Evolutionary conservation across 805 yeast genomes (phyloP).

Genomic region (Teunomyces funiuensis): DNA sequence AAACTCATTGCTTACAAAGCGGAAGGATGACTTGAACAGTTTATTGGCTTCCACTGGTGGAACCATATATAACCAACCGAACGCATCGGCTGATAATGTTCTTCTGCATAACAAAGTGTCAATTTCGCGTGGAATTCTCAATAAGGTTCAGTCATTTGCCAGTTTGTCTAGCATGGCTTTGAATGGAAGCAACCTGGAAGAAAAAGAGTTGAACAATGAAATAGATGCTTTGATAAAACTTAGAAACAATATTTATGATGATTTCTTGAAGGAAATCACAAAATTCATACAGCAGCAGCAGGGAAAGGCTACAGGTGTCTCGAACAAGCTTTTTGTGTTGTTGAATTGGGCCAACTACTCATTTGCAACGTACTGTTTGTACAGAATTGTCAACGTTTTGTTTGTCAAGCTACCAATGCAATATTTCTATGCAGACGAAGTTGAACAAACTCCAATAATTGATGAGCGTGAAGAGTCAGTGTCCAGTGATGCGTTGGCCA

Average conservation of each 20-base stretch:
- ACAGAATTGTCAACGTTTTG: slow-evolving; percentile 45
- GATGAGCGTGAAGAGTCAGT: slow-evolving; percentile 6
- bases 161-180: slow-evolving; percentile 20
- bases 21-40: slow-evolving; percentile 32
- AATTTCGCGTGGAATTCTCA: slow-evolving; percentile 30
- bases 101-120: slow-evolving; percentile 13
- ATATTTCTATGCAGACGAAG: background rate
- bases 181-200: slow-evolving; percentile 22
- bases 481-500: slow-evolving; percentile 48
- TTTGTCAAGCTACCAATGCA: slow-evolving; percentile 38
- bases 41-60: slow-evolving; percentile 22
- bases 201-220: slow-evolving; percentile 38
- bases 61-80: slow-evolving; percentile 23
- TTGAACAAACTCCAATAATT: slow-evolving; percentile 4
- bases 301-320: background rate
- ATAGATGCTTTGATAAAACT: slow-evolving; percentile 36
- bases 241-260: slow-evolving; percentile 29
- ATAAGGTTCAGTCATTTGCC: slow-evolving; percentile 44
- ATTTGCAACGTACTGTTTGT: slow-evolving; percentile 50
- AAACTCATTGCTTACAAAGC: slow-evolving; percentile 27
- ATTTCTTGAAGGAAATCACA: slow-evolving; percentile 22
- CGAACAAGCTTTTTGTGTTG: slow-evolving; percentile 3
- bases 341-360: slow-evolving; percentile 19
- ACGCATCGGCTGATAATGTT: slow-evolving; percentile 11
- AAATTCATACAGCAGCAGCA: slow-evolving; percentile 16